A percentile compares a stretch with the other conserved stretches of the same genome.
Conservation (phyloP, 2,329 filamentous ascomycete genomes). For the Orbilia brochopaga region DNA sequence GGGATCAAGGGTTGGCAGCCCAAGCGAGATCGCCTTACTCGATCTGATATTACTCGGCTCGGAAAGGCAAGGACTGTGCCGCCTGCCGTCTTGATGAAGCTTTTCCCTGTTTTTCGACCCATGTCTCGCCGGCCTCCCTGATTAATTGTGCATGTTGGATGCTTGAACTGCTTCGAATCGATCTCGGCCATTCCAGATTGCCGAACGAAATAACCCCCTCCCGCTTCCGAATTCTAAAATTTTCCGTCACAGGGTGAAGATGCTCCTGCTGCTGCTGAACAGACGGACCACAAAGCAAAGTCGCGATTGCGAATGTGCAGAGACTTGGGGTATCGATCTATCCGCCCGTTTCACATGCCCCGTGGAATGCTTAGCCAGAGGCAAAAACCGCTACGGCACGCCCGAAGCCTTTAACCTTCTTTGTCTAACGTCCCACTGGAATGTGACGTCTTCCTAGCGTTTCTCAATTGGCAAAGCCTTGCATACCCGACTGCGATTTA, state of each 20-base stretch:
- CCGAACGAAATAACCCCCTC: constrained; percentile 49
- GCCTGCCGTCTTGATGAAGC: constrained; percentile 39
- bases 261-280: constrained; percentile 4
- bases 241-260: constrained; percentile 50
- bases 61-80: constrained; percentile 46
- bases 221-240: constrained; percentile 41
- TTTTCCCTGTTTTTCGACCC: constrained; percentile 34
- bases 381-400: background rate
- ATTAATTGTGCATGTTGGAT: background rate
- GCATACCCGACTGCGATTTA: background rate
- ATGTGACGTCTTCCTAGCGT: constrained; percentile 40
- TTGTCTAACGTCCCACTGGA: constrained; percentile 34
- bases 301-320: no score
- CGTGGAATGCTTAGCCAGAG: background rate
- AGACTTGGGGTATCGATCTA: background rate
- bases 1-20: background rate
- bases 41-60: constrained; percentile 36
- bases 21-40: constrained; percentile 48
- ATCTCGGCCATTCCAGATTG: constrained; percentile 46
- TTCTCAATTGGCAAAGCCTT: constrained; percentile 7
- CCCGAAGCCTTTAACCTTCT: background rate
- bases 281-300: no score
- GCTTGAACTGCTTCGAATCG: constrained; percentile 29
- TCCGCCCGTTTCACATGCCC: background rate
- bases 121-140: constrained; percentile 10